Base-by-base conservation (phyloP, 371 early-diverging fungal species). In the Sporodiniella umbellata region DNA sequence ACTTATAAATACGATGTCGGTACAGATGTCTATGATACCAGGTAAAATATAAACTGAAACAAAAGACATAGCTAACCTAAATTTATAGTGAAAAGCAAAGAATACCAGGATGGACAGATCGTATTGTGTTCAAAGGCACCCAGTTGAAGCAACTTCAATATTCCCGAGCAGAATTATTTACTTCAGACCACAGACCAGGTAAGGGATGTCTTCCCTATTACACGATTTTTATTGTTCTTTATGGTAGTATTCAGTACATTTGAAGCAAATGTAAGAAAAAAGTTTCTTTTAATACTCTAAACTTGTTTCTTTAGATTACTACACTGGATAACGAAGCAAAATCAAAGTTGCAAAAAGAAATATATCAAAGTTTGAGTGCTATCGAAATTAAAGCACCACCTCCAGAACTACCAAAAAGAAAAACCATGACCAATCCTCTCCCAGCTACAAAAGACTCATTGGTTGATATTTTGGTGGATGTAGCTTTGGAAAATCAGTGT, bases 1-100 rank as follows among this genome's bases (percentile, higher is more conserved):
- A 98, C 98, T 0, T 98, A 98, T 74, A 95, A 95, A 65, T 97
- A 88, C 62, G 90, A 94, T 56, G 83, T 85, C 54, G 92, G 93
- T 0, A 90, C 90, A 0, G 72, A 81, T 51, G 51, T 60, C 11
- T 98, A 94, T 64, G 96, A 97, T 60, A 86, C 89, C 2, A 89
- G 87, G 89, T 86, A 66, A 23, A 12, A 28, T 18, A 21, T 21
- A 18, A 42, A 2, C 35, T 26, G 23, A 2, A n/a, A 53, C 11
- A 1, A 7, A 11, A 3, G 4, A 26, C 17, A 22, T 24, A 11
- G 19, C 7, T 15, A 5, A 35, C 4, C n/a, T 4, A 21, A 2
- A 14, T 12, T 14, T n/a, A 5, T 49, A 89, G 90, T 58, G 95
- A 94, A 59, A 93, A 95, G 61, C 78, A 76, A 37, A 68, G 94